phyloP scores from a whole-genome alignment of 1,284 basidiomycete genomes.

The Meira miltonrushii region DNA sequence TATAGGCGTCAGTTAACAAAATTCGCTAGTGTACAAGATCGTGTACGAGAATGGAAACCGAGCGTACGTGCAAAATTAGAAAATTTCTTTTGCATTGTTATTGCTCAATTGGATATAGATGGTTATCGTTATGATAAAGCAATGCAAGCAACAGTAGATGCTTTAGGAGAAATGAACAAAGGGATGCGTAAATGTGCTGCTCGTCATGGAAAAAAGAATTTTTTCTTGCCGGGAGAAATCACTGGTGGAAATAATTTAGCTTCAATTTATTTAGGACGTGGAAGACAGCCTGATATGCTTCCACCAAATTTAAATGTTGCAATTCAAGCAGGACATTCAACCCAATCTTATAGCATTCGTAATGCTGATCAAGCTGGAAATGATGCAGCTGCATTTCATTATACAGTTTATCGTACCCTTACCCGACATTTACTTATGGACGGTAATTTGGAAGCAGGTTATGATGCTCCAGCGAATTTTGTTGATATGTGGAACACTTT shows the following conservation, averaged over 20 bases:
- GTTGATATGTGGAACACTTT: constrained; percentile 5
- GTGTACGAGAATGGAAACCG: not conserved
- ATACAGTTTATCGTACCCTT: constrained; percentile 2
- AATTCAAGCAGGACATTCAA: not conserved
- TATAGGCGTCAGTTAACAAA: constrained; percentile 4
- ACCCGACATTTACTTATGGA: not conserved
- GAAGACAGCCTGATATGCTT: constrained; percentile 3
- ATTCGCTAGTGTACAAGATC: constrained; percentile 4
- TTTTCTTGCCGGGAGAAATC: constrained; percentile 6
- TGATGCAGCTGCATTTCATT: constrained; percentile 3
- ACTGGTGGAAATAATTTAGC: constrained; percentile 1
- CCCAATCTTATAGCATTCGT: not conserved
- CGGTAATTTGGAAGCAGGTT: constrained; percentile 5
- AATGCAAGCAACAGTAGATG: constrained; percentile 7
- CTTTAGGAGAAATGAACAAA: constrained; percentile 4
- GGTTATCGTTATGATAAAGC: constrained; percentile 10
- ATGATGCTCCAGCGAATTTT: not conserved
- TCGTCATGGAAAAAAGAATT: constrained; percentile 8
- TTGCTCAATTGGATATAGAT: constrained; percentile 8
- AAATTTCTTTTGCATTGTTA: constrained; percentile 7
- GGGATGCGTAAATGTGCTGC: constrained; percentile 4
- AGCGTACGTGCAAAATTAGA: not conserved
- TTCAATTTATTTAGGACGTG: not conserved
- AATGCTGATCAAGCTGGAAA: not conserved
- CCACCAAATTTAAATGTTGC: not conserved